phyloP scores from a whole-genome alignment of 1,284 basidiomycete genomes.

The Stygiomarasmius scandens region DNA sequence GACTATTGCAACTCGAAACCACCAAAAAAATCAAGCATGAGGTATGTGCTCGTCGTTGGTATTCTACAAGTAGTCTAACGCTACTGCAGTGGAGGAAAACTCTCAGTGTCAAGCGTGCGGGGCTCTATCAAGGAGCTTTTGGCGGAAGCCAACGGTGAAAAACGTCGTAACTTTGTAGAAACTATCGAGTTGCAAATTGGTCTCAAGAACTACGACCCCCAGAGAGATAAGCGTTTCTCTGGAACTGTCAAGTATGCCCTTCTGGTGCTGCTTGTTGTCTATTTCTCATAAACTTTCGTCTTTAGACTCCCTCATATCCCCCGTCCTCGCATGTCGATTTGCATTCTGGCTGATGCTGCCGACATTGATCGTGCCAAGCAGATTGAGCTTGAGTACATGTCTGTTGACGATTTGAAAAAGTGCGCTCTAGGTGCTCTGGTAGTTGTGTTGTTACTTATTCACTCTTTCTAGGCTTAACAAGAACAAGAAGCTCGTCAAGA shows the following conservation, averaged over 20 bases:
- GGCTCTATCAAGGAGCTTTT: conserved; percentile 89
- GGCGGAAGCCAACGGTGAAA: conserved; percentile 76
- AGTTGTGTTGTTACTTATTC: neutral
- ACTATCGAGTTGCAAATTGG: conserved; percentile 97
- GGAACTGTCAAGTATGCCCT: conserved; percentile 86
- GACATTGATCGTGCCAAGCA: conserved; percentile 99
- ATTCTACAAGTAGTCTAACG: neutral
- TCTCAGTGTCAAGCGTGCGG: conserved; percentile 99
- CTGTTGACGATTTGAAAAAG: conserved; percentile 99
- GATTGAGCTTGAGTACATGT: conserved; percentile 98
- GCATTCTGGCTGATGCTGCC: conserved; percentile 98
- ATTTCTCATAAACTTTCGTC: conserved; percentile 9
- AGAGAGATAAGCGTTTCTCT: conserved; percentile 96
- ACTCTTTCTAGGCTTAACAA: conserved; percentile 80
- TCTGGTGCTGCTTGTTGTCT: neutral
- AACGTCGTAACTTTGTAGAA: conserved; percentile 88
- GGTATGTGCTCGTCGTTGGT: neutral
- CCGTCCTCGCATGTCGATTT: conserved; percentile 98
- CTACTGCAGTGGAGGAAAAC: conserved; percentile 55
- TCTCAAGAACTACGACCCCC: conserved; percentile 98
- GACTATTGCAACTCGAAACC: conserved; percentile 3
- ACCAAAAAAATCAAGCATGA: conserved; percentile 11
- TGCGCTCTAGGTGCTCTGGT: conserved; percentile 34
- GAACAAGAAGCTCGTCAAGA: conserved; percentile 99
- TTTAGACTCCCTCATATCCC: conserved; percentile 91